Base-by-base conservation (phyloP, 768 basidiomycete genomes). In the Auriscalpium orientale region DNA sequence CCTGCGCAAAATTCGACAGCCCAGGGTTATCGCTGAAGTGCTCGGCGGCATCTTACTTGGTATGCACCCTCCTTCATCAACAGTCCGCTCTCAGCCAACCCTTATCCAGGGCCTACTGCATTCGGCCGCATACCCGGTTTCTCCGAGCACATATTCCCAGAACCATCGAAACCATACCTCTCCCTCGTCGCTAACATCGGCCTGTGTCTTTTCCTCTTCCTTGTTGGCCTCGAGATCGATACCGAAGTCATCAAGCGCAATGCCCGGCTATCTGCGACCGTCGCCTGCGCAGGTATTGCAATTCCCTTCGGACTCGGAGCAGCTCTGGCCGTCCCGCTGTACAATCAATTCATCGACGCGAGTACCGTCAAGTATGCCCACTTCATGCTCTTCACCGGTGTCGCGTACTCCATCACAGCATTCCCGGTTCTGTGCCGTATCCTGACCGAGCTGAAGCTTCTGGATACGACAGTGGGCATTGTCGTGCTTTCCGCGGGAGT, bases 181-280 rank as follows among this genome's bases (percentile, higher is more conserved):
- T 84, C 83, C 54, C 84, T 98, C 18, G 84, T 88, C 16, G 90
- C 95, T 13, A 90, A 91, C 62, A 90, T 98, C 58, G 95, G 91
- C 7, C 79, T 91, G 5, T 86, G 85, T 60, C 80, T 93, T 46
- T 94, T 92, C 71, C 80, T 98, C 13, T 98, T 97, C 73, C 79
- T 98, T 57, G 87, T 98, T 43, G 95, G 95, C 3, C 83, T 95
- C 36, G 90, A 92, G 74, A 94, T 97, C 56, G 97, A 98, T 56
- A 72, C 78, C 0, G 71, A 74, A 5, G 75, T 98, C 57, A 85
- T 98, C 70, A 85, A 79, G 63, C 84, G 87, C 40, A 89, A 91
- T 75, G 84, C 80, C 0, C 77, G 82, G 9, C 73, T 84, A 10
- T 89, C 87, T 0, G 70, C 71, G 3, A 77, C 82, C 2, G 84